phyloP scores from a whole-genome alignment of 2,329 filamentous ascomycete species.

The Calonectria pseudoturangicola region DNA sequence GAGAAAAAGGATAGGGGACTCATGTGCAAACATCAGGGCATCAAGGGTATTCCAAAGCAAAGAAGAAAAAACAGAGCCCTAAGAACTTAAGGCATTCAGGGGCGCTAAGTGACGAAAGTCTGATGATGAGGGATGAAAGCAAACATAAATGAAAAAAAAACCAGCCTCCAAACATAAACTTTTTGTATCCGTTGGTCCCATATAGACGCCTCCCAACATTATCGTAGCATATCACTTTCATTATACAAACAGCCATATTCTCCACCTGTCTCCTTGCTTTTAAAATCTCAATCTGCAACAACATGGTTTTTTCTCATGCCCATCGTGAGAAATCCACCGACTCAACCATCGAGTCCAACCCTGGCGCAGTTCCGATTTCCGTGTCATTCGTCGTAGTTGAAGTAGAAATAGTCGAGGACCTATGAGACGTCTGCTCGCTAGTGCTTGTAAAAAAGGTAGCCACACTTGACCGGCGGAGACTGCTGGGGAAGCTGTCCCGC shows the following conservation, averaged over 20 bases:
- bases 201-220: constrained; percentile 54
- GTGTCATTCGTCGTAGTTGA: constrained; percentile 73
- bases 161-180: constrained; percentile 50
- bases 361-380: constrained; percentile 64
- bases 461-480: constrained; percentile 77
- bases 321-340: constrained; percentile 64
- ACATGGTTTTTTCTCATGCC: constrained; percentile 53
- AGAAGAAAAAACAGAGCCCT: constrained; percentile 24
- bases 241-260: constrained; percentile 39
- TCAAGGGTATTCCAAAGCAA: constrained; percentile 25
- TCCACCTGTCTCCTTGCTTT: constrained; percentile 3
- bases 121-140: constrained; percentile 25
- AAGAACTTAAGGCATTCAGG: neutral
- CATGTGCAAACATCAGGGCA: constrained; percentile 6
- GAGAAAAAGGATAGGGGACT: neutral
- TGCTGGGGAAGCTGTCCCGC: constrained; percentile 75
- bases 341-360: constrained; percentile 58
- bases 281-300: neutral
- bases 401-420: constrained; percentile 74
- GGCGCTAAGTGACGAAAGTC: neutral
- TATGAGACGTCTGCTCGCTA: constrained; percentile 74
- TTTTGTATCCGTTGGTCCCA: constrained; percentile 55
- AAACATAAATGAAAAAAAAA: constrained; percentile 27
- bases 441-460: constrained; percentile 78
- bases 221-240: constrained; percentile 38